phyloP scores from a whole-genome alignment of 2,329 filamentous ascomycete species.

The Neopestalotiopsis rosae region DNA sequence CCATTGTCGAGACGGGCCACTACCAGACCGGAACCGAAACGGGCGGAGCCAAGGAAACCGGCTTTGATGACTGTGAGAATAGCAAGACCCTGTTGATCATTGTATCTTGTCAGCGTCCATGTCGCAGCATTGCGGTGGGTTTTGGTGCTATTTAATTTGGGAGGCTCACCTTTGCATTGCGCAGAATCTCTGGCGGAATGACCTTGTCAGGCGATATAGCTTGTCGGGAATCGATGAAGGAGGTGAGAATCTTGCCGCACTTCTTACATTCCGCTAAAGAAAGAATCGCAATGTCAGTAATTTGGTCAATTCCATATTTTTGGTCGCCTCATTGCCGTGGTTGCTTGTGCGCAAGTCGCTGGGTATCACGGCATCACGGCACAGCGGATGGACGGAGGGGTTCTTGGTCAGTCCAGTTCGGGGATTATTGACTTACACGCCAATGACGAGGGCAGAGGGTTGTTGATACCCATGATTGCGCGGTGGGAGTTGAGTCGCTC shows the following conservation, averaged over 20 bases:
- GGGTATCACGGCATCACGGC: not conserved
- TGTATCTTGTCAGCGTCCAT: not conserved
- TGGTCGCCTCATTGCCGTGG: slow-evolving; percentile 3
- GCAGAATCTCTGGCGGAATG: slow-evolving; percentile 88
- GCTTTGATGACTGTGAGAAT: slow-evolving; percentile 88
- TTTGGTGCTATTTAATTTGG: not conserved
- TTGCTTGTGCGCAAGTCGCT: not conserved
- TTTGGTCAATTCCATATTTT: slow-evolving; percentile 19
- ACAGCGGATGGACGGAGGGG: slow-evolving; percentile 23
- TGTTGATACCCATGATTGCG: slow-evolving; percentile 65
- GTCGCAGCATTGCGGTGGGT: not conserved
- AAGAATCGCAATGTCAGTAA: slow-evolving; percentile 19
- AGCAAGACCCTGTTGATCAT: slow-evolving; percentile 67
- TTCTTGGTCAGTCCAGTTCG: slow-evolving; percentile 22
- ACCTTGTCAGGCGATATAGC: slow-evolving; percentile 96
- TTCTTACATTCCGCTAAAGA: slow-evolving; percentile 91
- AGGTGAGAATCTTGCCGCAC: slow-evolving; percentile 91
- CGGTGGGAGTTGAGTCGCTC: not conserved
- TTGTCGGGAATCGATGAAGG: slow-evolving; percentile 93
- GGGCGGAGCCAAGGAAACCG: slow-evolving; percentile 81
- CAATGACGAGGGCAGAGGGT: slow-evolving; percentile 70
- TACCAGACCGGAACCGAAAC: slow-evolving; percentile 82
- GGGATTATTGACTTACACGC: slow-evolving; percentile 60
- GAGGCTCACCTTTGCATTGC: slow-evolving; percentile 79
- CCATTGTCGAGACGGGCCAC: slow-evolving; percentile 80